Evolutionary conservation across 805 yeast genomes (phyloP).

Genomic region (Sporopachydermia lactativora): DNA sequence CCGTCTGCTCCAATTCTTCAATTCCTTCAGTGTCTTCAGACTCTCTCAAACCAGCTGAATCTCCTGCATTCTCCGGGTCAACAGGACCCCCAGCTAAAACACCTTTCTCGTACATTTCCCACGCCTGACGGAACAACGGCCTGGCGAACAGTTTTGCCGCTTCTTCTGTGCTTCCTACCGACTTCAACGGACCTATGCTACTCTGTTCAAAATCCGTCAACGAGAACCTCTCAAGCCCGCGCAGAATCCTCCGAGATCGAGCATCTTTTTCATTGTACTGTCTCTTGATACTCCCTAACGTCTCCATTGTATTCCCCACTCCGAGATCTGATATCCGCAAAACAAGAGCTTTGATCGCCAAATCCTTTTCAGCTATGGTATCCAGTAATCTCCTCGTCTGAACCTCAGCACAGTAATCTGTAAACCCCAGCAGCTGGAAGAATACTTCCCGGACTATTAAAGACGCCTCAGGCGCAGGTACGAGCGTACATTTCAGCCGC

Average conservation of each 20-base stretch:
- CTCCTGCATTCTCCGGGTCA: too few species aligned
- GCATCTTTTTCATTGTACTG: background rate
- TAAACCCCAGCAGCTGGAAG: background rate
- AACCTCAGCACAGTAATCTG: background rate
- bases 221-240: background rate
- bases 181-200: background rate
- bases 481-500: background rate
- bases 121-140: background rate
- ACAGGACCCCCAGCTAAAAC: too few species aligned
- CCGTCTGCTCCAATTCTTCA: too few species aligned
- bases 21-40: too few species aligned
- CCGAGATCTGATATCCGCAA: background rate
- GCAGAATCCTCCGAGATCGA: background rate
- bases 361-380: background rate
- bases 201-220: background rate
- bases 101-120: too few species aligned
- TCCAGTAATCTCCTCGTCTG: background rate
- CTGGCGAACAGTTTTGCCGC: too few species aligned
- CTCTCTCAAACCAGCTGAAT: too few species aligned
- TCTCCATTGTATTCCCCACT: background rate
- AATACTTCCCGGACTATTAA: background rate
- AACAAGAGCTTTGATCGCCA: background rate
- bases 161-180: background rate
- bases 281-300: background rate
- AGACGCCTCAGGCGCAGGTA: background rate